A percentile compares a stretch with the other conserved stretches of the same genome.
Conservation (phyloP, 192 early-diverging fungal genomes). For the Cladochytrium replicatum region DNA sequence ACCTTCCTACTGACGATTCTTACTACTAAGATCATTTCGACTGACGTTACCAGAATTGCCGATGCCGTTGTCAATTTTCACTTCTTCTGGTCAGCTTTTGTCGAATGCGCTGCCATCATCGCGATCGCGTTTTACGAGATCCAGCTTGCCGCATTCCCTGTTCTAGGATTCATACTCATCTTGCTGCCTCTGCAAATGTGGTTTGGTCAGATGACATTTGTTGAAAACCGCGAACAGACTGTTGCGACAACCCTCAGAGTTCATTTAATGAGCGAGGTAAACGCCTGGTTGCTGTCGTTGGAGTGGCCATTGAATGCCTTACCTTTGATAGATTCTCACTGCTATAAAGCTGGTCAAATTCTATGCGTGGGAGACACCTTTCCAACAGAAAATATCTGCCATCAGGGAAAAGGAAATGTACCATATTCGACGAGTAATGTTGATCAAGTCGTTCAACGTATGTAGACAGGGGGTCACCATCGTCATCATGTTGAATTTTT, state of each 20-base stretch:
- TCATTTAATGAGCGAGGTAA: slow-evolving; percentile 64
- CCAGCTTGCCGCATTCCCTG: slow-evolving; percentile 42
- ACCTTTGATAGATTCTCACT: slow-evolving; percentile 59
- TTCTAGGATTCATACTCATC: slow-evolving; percentile 36
- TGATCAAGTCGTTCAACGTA: slow-evolving; percentile 46
- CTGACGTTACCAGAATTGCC: slow-evolving; percentile 46
- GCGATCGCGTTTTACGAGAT: slow-evolving; percentile 43
- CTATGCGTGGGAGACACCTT: slow-evolving; percentile 66
- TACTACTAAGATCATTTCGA: slow-evolving; percentile 51
- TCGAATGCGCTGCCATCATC: slow-evolving; percentile 48
- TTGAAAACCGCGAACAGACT: slow-evolving; percentile 35
- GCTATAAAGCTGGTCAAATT: slow-evolving; percentile 71
- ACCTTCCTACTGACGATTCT: not conserved
- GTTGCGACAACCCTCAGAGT: slow-evolving; percentile 50
- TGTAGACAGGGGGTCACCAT: slow-evolving; percentile 15
- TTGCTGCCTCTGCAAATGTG: slow-evolving; percentile 55
- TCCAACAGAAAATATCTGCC: slow-evolving; percentile 42
- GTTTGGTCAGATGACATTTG: slow-evolving; percentile 39
- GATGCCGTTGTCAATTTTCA: slow-evolving; percentile 62
- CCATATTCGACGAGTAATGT: slow-evolving; percentile 34
- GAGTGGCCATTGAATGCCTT: too few relatives aligned
- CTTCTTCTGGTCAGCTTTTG: slow-evolving; percentile 57
- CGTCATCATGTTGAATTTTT: not conserved
- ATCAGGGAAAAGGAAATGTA: slow-evolving; percentile 49
- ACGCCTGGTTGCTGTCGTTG: too few relatives aligned